Base-by-base conservation (phyloP, 2,329 filamentous ascomycete species). In the Alternaria longipes region DNA sequence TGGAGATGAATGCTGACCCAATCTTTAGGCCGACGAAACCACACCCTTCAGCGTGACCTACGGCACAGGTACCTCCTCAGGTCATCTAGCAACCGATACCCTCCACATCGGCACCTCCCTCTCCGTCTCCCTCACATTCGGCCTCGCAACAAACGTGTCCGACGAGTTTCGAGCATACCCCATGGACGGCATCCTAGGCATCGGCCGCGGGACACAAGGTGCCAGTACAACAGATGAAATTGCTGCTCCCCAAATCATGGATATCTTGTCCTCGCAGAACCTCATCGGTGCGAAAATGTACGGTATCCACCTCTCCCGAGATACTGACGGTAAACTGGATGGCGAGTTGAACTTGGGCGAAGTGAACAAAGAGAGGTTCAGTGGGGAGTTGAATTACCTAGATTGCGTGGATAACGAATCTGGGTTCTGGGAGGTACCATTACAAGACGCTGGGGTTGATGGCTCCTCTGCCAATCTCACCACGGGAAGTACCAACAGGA, bases 131-230 rank as follows among this genome's bases (percentile, higher is more conserved):
- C 84, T 93, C 69, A 82, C 86, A 3, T 91, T 97, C 71, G 93
- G 93, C 5, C 79, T 94, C 60, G 92, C 91, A 22, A 86, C 85
- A 34, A 85, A 85, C 24, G 91, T 91, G 2, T 93, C 91, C 1
- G 79, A 87, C 53, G 89, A 95, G 65, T 97, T 97, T 76, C 80
- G 82, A 28, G 85, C 86, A 54, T 97, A 94, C 70, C 90, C 92
- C 1, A 93, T 97, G 78, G 93, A 97, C 75, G 93, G 93, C 24
- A 96, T 97, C 50, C 81, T 97, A 3, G 93, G 93, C 4, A 81
- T 97, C 24, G 90, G 91, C 16, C 88, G 89, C 69, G 85, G 85
- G 62, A 81, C 83, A 4, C 30, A 50, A 18, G 46, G 14, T 30
- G 64, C 49, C 5, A 49, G 34, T 8, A n/a, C 14, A 14, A 85